Conservation (phyloP, 805 yeast genomes). For the Lipomyces spencermartinsiae region DNA sequence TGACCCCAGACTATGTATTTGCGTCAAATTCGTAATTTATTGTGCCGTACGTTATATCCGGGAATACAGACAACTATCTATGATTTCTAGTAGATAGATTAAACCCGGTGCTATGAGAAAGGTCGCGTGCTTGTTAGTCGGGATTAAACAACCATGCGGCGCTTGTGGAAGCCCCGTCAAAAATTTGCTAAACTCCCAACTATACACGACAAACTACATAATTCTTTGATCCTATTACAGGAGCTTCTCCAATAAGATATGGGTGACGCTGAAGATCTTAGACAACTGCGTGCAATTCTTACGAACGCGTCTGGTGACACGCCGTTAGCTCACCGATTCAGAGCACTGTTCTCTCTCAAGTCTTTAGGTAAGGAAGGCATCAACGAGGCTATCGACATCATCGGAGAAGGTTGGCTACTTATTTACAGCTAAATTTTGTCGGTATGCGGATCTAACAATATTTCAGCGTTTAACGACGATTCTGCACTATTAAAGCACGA, state of each 20-base stretch:
- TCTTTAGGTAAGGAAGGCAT: slow-evolving; percentile 78
- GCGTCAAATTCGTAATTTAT: too few relatives aligned
- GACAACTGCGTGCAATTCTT: slow-evolving; percentile 27
- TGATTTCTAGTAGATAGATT: too few relatives aligned
- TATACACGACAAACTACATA: background rate
- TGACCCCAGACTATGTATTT: too few relatives aligned
- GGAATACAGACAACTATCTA: too few relatives aligned
- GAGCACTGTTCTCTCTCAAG: slow-evolving; percentile 92
- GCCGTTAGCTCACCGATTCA: slow-evolving; percentile 83
- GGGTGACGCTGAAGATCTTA: slow-evolving; percentile 28
- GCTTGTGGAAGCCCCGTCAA: too few relatives aligned
- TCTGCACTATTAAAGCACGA: slow-evolving; percentile 95
- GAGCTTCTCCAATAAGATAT: slow-evolving; percentile 2
- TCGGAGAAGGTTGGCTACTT: slow-evolving; percentile 63
- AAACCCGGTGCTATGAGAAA: too few relatives aligned
- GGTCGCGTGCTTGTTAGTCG: too few relatives aligned
- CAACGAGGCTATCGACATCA: slow-evolving; percentile 74
- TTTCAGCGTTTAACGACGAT: slow-evolving; percentile 62
- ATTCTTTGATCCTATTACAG: background rate
- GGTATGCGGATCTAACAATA: background rate
- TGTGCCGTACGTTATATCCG: too few relatives aligned
- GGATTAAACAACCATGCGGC: too few relatives aligned
- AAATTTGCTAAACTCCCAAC: background rate
- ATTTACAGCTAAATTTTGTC: background rate
- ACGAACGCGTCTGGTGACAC: slow-evolving; percentile 59